These are phyloP conservation scores for Dictyostelium intermedium DNA, from an alignment of 78 protist genomes.

Conservation along the genomic window DNA sequence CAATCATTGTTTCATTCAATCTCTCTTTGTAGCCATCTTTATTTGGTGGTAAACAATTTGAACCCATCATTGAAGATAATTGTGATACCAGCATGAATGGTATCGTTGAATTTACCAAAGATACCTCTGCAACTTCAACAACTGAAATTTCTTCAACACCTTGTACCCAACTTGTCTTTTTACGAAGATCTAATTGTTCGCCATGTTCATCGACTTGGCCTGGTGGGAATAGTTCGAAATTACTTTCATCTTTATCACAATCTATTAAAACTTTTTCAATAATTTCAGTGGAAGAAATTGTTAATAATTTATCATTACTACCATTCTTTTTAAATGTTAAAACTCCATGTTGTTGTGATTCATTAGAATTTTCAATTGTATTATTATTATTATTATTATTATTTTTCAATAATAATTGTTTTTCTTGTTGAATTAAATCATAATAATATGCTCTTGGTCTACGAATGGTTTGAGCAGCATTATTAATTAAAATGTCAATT, in stretches of 20 bases:
- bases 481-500: slow-evolving; percentile 86
- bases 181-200: slow-evolving; percentile 85
- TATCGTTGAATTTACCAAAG: slow-evolving; percentile 81
- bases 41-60: background rate
- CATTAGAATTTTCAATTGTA: background rate
- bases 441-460: slow-evolving; percentile 68
- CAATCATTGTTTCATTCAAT: background rate
- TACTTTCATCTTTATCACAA: background rate
- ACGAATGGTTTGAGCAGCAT: slow-evolving; percentile 87
- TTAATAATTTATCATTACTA: background rate
- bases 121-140: slow-evolving; percentile 77
- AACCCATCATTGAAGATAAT: slow-evolving; percentile 55
- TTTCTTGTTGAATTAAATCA: background rate
- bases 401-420: background rate
- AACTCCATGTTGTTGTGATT: background rate
- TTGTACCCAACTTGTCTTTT: slow-evolving; percentile 41
- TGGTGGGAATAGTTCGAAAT: background rate
- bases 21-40: background rate
- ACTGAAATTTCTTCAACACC: slow-evolving; percentile 78
- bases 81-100: slow-evolving; percentile 78
- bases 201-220: slow-evolving; percentile 64
- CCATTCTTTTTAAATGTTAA: background rate
- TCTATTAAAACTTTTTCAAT: background rate
- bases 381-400: background rate
- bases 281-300: background rate